Percentiles rank a stretch among this genome's conserved stretches.
Evolutionary conservation across 2,329 filamentous ascomycete species (phyloP).

Genomic region (Xylaria polymorpha): DNA sequence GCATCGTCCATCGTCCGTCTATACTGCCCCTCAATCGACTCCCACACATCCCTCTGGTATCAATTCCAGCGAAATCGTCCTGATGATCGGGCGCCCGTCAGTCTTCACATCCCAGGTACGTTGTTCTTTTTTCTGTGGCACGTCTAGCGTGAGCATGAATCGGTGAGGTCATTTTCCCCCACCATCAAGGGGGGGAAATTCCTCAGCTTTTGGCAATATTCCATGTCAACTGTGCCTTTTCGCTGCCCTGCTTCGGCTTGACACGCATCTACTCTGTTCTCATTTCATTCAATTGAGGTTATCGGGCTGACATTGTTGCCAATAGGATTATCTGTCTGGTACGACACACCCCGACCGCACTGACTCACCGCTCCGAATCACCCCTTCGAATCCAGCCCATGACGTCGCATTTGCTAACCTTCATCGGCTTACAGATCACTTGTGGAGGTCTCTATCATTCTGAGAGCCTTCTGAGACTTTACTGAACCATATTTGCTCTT

Average conservation of each 20-base stretch:
- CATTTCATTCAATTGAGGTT: conserved; percentile 5
- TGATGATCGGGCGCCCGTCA: conserved; percentile 88
- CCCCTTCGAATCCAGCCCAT: too few relatives aligned
- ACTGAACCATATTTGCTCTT: not conserved
- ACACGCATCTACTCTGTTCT: too few relatives aligned
- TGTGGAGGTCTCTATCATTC: conserved; percentile 60
- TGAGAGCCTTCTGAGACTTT: too few relatives aligned
- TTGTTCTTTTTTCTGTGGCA: conserved; percentile 33
- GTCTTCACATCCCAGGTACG: conserved; percentile 88
- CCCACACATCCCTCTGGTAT: too few relatives aligned
- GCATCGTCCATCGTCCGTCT: too few relatives aligned
- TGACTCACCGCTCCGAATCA: conserved; percentile 55
- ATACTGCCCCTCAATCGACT: too few relatives aligned
- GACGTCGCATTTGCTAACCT: too few relatives aligned
- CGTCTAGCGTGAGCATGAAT: too few relatives aligned
- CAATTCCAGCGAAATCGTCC: conserved; percentile 49
- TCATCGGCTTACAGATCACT: conserved; percentile 56
- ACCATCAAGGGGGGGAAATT: too few relatives aligned
- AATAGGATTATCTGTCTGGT: conserved; percentile 82
- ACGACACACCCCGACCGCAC: conserved; percentile 49
- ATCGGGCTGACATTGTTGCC: conserved; percentile 56
- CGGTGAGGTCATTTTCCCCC: too few relatives aligned
- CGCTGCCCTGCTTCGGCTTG: not conserved
- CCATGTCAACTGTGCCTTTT: not conserved
- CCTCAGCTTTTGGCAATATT: too few relatives aligned